phyloP scores from a whole-genome alignment of 2,329 filamentous ascomycete genomes.

The Calonectria henricotiae region DNA sequence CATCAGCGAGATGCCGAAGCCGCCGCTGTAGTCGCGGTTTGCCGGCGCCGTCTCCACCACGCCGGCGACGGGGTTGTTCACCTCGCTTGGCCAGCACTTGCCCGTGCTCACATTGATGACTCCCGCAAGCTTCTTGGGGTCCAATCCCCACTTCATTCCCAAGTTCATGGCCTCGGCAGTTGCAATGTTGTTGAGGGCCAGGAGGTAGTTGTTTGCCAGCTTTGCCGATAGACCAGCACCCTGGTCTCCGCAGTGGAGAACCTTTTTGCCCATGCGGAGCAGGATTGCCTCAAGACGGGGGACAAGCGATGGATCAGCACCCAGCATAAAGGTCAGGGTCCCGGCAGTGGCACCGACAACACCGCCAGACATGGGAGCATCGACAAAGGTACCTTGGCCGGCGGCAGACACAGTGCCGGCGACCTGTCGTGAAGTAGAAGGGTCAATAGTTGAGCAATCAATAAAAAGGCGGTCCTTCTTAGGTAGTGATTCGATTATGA shows the following conservation, averaged over 20 bases:
- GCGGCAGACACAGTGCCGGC: slow-evolving; percentile 78
- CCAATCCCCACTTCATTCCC: slow-evolving; percentile 74
- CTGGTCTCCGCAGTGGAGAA: slow-evolving; percentile 88
- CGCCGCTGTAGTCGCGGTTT: slow-evolving; percentile 81
- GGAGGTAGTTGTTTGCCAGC: slow-evolving; percentile 96
- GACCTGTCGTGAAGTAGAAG: slow-evolving; percentile 84
- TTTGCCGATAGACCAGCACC: slow-evolving; percentile 92
- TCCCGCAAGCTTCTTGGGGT: slow-evolving; percentile 78
- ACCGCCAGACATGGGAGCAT: slow-evolving; percentile 97
- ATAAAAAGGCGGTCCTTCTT: slow-evolving; percentile 85
- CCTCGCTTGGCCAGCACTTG: slow-evolving; percentile 94
- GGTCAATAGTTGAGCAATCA: slow-evolving; percentile 97
- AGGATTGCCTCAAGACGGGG: slow-evolving; percentile 79
- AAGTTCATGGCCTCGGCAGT: slow-evolving; percentile 79
- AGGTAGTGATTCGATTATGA: slow-evolving; percentile 73
- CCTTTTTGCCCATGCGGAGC: slow-evolving; percentile 86
- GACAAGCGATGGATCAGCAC: slow-evolving; percentile 75
- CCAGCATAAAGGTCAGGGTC: slow-evolving; percentile 96
- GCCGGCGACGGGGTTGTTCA: slow-evolving; percentile 95
- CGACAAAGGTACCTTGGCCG: slow-evolving; percentile 84
- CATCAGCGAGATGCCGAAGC: slow-evolving; percentile 86
- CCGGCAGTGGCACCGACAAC: slow-evolving; percentile 92
- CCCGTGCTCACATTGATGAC: slow-evolving; percentile 96
- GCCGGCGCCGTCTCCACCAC: slow-evolving; percentile 85
- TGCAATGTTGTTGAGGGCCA: slow-evolving; percentile 92